Evolutionary conservation across 495 filamentous ascomycete genomes (phyloP), one percentile per base, ranked within the genome.

Genomic region (Pseudevernia furfuracea): DNA sequence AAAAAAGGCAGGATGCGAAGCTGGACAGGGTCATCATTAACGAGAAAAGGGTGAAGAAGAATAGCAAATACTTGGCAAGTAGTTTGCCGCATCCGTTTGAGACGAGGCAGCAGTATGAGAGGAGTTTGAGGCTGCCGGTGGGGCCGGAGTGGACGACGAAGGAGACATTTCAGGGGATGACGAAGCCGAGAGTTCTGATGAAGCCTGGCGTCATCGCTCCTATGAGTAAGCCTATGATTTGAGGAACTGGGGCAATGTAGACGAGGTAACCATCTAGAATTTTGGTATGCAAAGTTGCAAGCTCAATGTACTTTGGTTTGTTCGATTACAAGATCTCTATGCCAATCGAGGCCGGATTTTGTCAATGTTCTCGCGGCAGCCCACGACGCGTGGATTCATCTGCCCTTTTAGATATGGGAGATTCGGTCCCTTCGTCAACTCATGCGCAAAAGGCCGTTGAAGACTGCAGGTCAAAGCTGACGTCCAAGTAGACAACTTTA

Each of bases 101-200:
- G 79, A 88, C 81, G 30, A 83, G 81, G 68, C 79, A 87, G 67
- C 92, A 98, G 77, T 98, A 98, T 77, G 94, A 98, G 77, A 80
- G 93, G 38, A 88, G 87, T 65, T 77, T 98, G 36, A 82, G 93
- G 37, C 70, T 96, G 61, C 94, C 95, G 17, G 84, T 96, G 37
- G 95, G 95, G 11, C 91, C 90, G 2, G 95, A 98, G 76, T 97
- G 92, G 91, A 83, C 84, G 67, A 96, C 94, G 19, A 97, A 97
- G 81, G 84, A 90, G 74, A 91, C 88, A 21, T 93, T 95, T 79
- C 92, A 97, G 77, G 82, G 85, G 62, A 79, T 84, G 44, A 97
- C 92, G 69, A 96, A 93, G 83, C 95, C 94, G 48, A 85, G 92
- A 70, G 82, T 98, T 59, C 82, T 97, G 75, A 75, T 97, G 76